These are phyloP conservation scores for Smittium culicis DNA, from an alignment of 371 early-diverging fungal genomes.

Conservation along the genomic window DNA sequence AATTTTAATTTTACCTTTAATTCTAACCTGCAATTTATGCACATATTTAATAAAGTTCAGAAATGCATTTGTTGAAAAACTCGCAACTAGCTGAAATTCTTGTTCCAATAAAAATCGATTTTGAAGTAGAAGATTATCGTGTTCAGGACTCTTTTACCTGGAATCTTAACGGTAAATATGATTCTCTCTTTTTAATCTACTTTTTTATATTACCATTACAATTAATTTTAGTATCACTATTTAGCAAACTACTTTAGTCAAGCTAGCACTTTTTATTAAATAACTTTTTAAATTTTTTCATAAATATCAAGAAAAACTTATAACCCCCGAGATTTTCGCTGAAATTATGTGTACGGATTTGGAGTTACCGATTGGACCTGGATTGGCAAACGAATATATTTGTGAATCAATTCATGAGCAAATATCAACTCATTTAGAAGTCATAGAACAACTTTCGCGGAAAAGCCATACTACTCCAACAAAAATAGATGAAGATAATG, in stretches of 20 bases:
- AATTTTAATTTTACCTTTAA: background rate
- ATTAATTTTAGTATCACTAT: too few relatives aligned
- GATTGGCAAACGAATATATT: slow-evolving; percentile 36
- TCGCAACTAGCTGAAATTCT: slow-evolving; percentile 46
- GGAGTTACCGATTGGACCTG: slow-evolving; percentile 34
- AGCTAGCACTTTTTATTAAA: too few relatives aligned
- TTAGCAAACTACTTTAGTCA: too few relatives aligned
- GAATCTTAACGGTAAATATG: slow-evolving; percentile 86
- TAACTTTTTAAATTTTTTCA: too few relatives aligned
- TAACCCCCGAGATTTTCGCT: slow-evolving; percentile 86
- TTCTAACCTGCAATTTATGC: too few relatives aligned
- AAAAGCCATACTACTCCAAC: slow-evolving; percentile 12
- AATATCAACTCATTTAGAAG: slow-evolving; percentile 32
- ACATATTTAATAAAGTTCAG: background rate
- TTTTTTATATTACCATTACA: too few relatives aligned
- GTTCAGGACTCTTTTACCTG: slow-evolving; percentile 81
- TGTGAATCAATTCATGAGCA: slow-evolving; percentile 72
- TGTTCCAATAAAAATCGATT: slow-evolving; percentile 77
- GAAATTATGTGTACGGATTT: slow-evolving; percentile 76
- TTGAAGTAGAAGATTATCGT: slow-evolving; percentile 73
- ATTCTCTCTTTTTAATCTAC: too few relatives aligned
- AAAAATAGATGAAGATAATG: slow-evolving; percentile 17
- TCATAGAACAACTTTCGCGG: slow-evolving; percentile 7
- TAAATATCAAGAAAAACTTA: too few relatives aligned
- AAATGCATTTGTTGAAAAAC: background rate